phyloP scores from a whole-genome alignment of 2,329 filamentous ascomycete species.

The Simplicillium aogashimaense region DNA sequence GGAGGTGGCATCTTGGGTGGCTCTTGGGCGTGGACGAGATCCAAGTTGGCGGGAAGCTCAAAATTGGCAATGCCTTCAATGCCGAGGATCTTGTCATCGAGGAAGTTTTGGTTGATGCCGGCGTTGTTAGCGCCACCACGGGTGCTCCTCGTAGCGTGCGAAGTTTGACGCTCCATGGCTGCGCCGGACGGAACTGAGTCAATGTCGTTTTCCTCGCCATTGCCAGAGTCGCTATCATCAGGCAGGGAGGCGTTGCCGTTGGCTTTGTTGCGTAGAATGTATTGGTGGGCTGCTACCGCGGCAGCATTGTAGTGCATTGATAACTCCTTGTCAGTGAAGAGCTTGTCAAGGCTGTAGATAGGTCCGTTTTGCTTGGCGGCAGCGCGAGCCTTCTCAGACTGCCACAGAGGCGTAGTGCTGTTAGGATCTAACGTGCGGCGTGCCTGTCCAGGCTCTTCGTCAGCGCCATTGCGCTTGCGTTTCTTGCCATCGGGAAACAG shows the following conservation, averaged over 20 bases:
- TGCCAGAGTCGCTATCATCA: conserved; percentile 43
- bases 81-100: conserved; percentile 48
- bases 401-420: conserved; percentile 52
- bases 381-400: conserved; percentile 46
- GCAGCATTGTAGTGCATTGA: conserved; percentile 55
- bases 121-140: conserved; percentile 33
- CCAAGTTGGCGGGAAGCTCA: conserved; percentile 47
- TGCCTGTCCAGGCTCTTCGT: conserved; percentile 51
- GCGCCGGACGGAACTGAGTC: conserved; percentile 38
- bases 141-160: conserved; percentile 54
- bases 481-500: conserved; percentile 49
- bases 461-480: conserved; percentile 48
- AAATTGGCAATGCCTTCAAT: conserved; percentile 52
- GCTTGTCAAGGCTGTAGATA: conserved; percentile 57
- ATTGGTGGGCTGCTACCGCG: conserved; percentile 51
- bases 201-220: conserved; percentile 37
- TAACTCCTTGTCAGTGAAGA: conserved; percentile 62
- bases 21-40: conserved; percentile 43
- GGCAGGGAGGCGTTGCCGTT: conserved; percentile 40
- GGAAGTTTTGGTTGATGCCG: conserved; percentile 32
- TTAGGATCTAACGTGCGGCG: conserved; percentile 45
- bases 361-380: conserved; percentile 47
- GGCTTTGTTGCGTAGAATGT: conserved; percentile 47
- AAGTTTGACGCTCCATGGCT: conserved; percentile 53
- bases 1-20: conserved; percentile 47